Conservation (phyloP, 2,329 filamentous ascomycete species). For the Curvularia verruculosa region DNA sequence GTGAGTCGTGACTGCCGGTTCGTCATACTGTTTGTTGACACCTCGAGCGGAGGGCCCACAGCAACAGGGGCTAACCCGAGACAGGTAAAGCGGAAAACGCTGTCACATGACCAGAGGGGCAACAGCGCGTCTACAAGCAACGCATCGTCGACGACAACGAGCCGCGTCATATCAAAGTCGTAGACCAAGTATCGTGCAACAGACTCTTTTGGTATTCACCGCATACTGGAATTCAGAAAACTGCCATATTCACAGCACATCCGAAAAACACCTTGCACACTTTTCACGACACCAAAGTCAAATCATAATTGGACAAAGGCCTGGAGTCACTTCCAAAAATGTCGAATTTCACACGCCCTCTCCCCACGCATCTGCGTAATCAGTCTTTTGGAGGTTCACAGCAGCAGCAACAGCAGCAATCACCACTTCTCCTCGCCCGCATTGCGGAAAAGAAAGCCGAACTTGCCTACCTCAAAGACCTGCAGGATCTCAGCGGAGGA, state of each 20-base stretch:
- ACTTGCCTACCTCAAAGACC: conserved; percentile 76
- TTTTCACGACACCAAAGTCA: background rate
- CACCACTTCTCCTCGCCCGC: conserved; percentile 72
- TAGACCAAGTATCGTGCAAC: background rate
- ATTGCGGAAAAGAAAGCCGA: conserved; percentile 88
- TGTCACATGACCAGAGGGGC: conserved; percentile 36
- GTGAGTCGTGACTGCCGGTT: conserved; percentile 9
- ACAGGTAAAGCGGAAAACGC: conserved; percentile 12
- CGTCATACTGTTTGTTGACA: conserved; percentile 38
- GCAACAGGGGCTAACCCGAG: conserved; percentile 28
- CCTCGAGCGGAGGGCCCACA: conserved; percentile 13
- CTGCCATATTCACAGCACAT: background rate
- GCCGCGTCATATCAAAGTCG: background rate
- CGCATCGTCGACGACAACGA: background rate
- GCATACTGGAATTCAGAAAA: background rate
- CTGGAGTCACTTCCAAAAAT: conserved; percentile 22
- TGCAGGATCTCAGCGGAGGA: conserved; percentile 78
- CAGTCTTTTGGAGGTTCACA: conserved; percentile 49
- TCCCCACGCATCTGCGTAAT: conserved; percentile 70
- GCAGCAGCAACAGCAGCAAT: conserved; percentile 66
- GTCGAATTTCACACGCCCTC: conserved; percentile 51
- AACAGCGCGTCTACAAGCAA: conserved; percentile 19
- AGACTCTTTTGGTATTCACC: no score
- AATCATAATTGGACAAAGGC: background rate
- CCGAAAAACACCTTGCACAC: background rate